Conservation (phyloP, 192 early-diverging fungal species). For the Coemansia sp. region DNA sequence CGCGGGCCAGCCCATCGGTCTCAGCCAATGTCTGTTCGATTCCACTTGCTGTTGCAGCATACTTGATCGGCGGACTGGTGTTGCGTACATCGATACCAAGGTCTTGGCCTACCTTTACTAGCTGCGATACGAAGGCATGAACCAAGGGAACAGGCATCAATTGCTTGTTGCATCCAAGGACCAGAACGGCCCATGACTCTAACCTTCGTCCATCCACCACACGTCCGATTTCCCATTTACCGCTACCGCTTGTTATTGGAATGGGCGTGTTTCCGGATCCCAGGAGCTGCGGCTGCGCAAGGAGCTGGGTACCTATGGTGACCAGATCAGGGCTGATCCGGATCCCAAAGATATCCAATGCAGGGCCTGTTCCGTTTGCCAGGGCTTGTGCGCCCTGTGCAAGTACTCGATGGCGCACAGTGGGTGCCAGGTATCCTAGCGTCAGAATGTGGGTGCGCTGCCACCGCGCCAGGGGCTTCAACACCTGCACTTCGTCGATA, state of each 20-base stretch:
- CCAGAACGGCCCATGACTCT: constrained; percentile 23
- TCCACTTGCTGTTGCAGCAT: neutral
- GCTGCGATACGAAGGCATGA: constrained; percentile 17
- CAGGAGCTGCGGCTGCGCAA: constrained; percentile 8
- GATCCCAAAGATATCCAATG: constrained; percentile 16
- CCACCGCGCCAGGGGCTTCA: constrained; percentile 6
- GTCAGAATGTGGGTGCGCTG: constrained; percentile 8
- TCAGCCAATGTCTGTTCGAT: constrained; percentile 1
- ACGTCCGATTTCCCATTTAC: constrained; percentile 7
- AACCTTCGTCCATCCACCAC: constrained; percentile 9
- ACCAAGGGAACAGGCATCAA: neutral
- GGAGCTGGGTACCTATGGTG: constrained; percentile 5
- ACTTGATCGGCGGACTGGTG: constrained; percentile 16
- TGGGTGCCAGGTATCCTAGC: constrained; percentile 3
- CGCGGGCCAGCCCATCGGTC: neutral
- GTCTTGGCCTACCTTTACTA: constrained; percentile 12
- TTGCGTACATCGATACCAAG: constrained; percentile 21
- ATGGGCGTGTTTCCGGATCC: neutral
- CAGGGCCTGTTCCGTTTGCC: neutral
- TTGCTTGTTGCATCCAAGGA: constrained; percentile 17
- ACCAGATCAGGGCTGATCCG: constrained; percentile 7
- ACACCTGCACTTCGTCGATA: neutral
- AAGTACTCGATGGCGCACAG: neutral
- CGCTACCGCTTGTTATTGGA: neutral
- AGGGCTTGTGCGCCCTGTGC: constrained; percentile 8